Evolutionary conservation across 2,329 filamentous ascomycete genomes (phyloP).

Genomic region (Colletotrichum cuscutae): DNA sequence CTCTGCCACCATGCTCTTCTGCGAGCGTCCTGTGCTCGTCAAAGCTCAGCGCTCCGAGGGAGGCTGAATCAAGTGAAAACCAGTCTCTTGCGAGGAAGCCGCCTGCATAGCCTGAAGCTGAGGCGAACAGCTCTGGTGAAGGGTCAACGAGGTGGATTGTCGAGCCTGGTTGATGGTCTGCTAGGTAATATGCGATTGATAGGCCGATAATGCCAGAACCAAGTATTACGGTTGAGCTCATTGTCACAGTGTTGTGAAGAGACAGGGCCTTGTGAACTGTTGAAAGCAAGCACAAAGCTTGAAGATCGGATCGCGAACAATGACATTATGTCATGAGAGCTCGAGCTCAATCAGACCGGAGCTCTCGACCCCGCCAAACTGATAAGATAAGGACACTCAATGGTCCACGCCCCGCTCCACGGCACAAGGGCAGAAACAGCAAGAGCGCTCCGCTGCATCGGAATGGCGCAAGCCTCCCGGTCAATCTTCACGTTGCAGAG

Average conservation of each 20-base stretch:
- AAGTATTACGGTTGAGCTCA: slow-evolving; percentile 70
- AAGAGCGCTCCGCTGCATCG: not conserved
- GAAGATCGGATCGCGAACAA: not conserved
- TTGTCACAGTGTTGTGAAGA: slow-evolving; percentile 32
- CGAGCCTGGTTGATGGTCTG: slow-evolving; percentile 54
- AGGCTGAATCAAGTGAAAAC: slow-evolving; percentile 68
- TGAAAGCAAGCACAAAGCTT: not conserved
- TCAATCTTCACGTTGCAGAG: not conserved
- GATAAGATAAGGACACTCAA: slow-evolving; percentile 8
- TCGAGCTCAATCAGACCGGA: not conserved
- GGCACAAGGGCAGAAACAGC: slow-evolving; percentile 1
- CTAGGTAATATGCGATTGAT: slow-evolving; percentile 79
- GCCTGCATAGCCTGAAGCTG: slow-evolving; percentile 78
- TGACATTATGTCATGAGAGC: not conserved
- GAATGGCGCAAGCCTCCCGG: slow-evolving; percentile 6
- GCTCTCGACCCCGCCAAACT: not conserved
- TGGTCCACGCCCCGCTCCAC: not conserved
- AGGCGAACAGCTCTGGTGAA: slow-evolving; percentile 70
- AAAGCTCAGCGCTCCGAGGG: slow-evolving; percentile 75
- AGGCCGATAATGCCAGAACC: slow-evolving; percentile 77
- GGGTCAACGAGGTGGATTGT: slow-evolving; percentile 60
- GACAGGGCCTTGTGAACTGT: not conserved
- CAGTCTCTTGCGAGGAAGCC: slow-evolving; percentile 81
- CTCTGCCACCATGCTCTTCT: slow-evolving; percentile 63
- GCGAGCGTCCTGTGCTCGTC: slow-evolving; percentile 74